Evolutionary conservation across 148 eudicot genomes (phyloP).

Genomic region (Arctostaphylos glauca): DNA sequence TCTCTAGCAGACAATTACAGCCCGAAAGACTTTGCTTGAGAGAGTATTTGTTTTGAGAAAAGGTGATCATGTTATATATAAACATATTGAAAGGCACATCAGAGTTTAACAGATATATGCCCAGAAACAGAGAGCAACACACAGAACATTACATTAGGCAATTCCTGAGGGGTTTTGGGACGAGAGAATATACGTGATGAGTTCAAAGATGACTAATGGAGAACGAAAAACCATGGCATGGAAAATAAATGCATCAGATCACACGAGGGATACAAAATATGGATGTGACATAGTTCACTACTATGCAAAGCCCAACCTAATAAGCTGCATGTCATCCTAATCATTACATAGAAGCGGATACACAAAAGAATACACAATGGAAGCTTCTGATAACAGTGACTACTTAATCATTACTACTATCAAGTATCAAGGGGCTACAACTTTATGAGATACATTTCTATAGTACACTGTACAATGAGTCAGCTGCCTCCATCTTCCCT

Average conservation of each 20-base stretch:
- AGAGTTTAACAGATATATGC: too few species aligned
- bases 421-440: neutral
- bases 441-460: neutral
- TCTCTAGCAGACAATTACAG: neutral
- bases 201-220: too few species aligned
- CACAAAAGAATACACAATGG: constrained; percentile 14
- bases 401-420: neutral
- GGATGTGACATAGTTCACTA: neutral
- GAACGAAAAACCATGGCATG: neutral
- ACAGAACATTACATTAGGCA: too few species aligned
- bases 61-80: too few species aligned
- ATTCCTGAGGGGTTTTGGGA: too few species aligned
- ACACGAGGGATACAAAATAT: neutral
- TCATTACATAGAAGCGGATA: neutral
- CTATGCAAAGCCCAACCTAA: constrained; percentile 3
- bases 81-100: too few species aligned
- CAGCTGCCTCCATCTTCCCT: constrained; percentile 3
- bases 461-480: constrained; percentile 21
- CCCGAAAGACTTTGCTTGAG: neutral
- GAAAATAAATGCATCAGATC: neutral
- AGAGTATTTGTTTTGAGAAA: too few species aligned
- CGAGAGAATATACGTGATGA: too few species aligned
- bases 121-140: too few species aligned
- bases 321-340: constrained; percentile 12
- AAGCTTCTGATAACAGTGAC: neutral